Base-by-base conservation (phyloP, 169 alveolate species). In the Eimeria zaria region DNA sequence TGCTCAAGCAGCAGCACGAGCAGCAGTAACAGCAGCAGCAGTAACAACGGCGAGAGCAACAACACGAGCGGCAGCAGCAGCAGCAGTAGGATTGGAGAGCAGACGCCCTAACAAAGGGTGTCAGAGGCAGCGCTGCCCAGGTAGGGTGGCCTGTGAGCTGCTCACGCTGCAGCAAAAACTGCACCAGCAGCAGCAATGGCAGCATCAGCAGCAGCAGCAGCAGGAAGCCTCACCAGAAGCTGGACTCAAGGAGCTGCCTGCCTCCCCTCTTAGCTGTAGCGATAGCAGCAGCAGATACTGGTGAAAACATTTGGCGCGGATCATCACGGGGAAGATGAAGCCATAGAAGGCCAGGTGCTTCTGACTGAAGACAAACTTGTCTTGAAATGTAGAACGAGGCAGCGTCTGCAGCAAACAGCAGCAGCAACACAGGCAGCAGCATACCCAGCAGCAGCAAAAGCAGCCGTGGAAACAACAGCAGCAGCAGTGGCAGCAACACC, bases 281-380 rank as follows among this genome's bases (percentile, higher is more conserved):
- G 90, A 48, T 11, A 91, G 94, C 51, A 48, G 41, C 27, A 93
- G 87, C 14, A 93, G 94, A 36, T 20, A 93, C 81, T 93, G 94
- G 94, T 93, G 94, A 39, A 93, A 64, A 89, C 92, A 80, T 80
- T 93, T 93, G 76, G 89, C 80, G 51, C 96, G 96, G 71, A 80
- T 55, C 96, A 93, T 93, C 64, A 93, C 89, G 18, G 96, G 96
- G 67, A 93, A 93, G 41, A 93, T 81, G 30, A 93, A 93, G 78
- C 96, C 96, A 94, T 93, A 93, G 48, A 67, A 53, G 60, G 89
- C 85, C 33, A 93, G 78, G 36, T 67, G 74, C 84, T 78, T 91
- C 91, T 91, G 96, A n/a, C 96, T 78, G 46, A 91, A 91, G 4
- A 62, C 58, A 30, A 91, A 60, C 39, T 89, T 89, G 88, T 81